Evolutionary conservation across 2,329 filamentous ascomycete species (phyloP).

Genomic region (Trichoderma breve): DNA sequence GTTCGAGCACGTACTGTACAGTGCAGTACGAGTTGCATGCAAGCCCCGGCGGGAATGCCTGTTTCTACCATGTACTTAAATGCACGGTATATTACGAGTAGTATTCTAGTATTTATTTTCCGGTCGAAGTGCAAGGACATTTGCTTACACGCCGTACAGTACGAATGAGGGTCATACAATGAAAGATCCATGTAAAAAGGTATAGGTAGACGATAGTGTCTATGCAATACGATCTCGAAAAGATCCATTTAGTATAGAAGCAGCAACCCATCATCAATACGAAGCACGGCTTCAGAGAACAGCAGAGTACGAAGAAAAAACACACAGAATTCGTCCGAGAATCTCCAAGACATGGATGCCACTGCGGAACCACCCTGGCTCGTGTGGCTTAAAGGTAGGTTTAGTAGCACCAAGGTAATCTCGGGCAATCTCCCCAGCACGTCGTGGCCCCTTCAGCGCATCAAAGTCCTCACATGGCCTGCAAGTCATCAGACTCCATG

Average conservation of each 20-base stretch:
- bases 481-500: slow-evolving; percentile 4
- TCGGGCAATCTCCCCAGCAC: slow-evolving; percentile 21
- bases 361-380: background rate
- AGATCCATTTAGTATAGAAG: background rate
- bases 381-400: slow-evolving; percentile 16
- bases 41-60: background rate
- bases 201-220: background rate
- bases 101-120: background rate
- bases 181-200: background rate
- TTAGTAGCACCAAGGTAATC: slow-evolving; percentile 16
- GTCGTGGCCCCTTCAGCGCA: slow-evolving; percentile 3
- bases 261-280: background rate
- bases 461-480: background rate
- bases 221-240: background rate
- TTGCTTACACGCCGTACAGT: background rate
- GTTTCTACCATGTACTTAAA: background rate
- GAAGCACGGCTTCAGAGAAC: background rate
- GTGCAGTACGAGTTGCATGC: no score
- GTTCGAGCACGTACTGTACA: background rate
- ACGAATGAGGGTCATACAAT: background rate
- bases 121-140: background rate
- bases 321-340: background rate
- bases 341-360: background rate
- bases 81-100: background rate
- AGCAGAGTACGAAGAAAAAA: background rate